Base-by-base conservation (phyloP, 1,139 yeast genomes). In the Yamadazyma membranifaciens region DNA sequence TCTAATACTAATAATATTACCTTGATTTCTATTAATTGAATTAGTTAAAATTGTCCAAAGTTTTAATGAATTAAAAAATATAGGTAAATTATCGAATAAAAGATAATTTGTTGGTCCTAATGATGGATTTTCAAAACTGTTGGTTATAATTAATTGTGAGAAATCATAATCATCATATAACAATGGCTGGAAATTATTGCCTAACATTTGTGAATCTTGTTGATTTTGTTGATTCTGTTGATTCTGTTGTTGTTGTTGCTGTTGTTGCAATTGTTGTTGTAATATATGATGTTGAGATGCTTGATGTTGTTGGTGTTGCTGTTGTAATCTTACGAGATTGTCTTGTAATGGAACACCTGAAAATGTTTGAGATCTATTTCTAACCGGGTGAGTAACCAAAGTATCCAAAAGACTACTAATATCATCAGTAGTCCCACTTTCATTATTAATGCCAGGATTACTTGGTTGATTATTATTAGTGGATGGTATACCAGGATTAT, bases 101-200 rank as follows among this genome's bases (percentile, higher is more conserved):
- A 91, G 69, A 12, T 83, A 81, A 48, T 83, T 78, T 0, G 97
- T 84, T 7, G 95, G 91, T 2, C 87, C 88, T 45, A 85, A 66
- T 22, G 78, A 71, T 2, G 86, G 75, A 54, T 82, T 86, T 43
- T 81, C 84, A 54, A 80, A 80, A 39, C 83, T 78, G 6, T 88
- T 80, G 9, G 84, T 81, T 33, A 69, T 55, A 14, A 60, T 49
- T 40, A 66, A 50, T 40, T 58, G 62, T 3, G 63, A 54, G 38
- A 69, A 78, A 48, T 82, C 83, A 40, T 76, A 65, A 45, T 81
- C 81, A 55, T 84, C 89, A 50, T 63, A 63, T 41, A 70, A 67
- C 39, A 65, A 45, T 3, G 75, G 78, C 41, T 49, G 67, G 17
- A 34, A 25, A 9, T 17, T 13, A 4, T 4, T 24, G n/a, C 16